These are phyloP conservation scores for Athelia sp. DNA, from an alignment of 1,284 basidiomycete genomes.

Conservation along the genomic window DNA sequence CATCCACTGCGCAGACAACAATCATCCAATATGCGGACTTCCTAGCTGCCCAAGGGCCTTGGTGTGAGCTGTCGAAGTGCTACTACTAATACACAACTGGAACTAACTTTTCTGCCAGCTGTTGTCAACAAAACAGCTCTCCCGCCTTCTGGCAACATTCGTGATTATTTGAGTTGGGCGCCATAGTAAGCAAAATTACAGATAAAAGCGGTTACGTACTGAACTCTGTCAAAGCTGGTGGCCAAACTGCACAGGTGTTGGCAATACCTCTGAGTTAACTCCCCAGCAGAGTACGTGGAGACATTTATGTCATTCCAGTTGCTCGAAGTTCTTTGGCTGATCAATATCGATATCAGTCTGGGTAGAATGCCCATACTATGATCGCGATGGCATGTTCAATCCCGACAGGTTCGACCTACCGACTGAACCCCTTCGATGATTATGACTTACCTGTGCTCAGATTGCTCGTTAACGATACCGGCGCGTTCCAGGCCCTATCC, in stretches of 20 bases:
- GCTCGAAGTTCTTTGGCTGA: not conserved
- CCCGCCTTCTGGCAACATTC: constrained; percentile 38
- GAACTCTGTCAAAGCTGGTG: constrained; percentile 37
- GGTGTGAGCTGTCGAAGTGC: constrained; percentile 39
- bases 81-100: no score
- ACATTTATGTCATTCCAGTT: not conserved
- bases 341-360: constrained; percentile 6
- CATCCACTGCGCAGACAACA: constrained; percentile 35
- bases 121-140: constrained; percentile 33
- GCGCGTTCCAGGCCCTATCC: not conserved
- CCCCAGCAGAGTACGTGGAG: constrained; percentile 33
- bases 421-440: no score
- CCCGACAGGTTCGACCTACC: constrained; percentile 17
- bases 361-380: constrained; percentile 21
- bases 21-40: constrained; percentile 40
- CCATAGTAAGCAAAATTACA: constrained; percentile 44
- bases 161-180: constrained; percentile 53
- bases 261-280: constrained; percentile 41
- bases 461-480: not conserved
- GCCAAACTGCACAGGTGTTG: constrained; percentile 50
- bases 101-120: constrained; percentile 17
- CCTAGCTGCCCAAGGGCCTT: constrained; percentile 42
- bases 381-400: constrained; percentile 27
- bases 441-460: no score
- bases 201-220: not conserved